Conservation (phyloP, 2,329 filamentous ascomycete genomes). For the Lachnellula suecica region DNA sequence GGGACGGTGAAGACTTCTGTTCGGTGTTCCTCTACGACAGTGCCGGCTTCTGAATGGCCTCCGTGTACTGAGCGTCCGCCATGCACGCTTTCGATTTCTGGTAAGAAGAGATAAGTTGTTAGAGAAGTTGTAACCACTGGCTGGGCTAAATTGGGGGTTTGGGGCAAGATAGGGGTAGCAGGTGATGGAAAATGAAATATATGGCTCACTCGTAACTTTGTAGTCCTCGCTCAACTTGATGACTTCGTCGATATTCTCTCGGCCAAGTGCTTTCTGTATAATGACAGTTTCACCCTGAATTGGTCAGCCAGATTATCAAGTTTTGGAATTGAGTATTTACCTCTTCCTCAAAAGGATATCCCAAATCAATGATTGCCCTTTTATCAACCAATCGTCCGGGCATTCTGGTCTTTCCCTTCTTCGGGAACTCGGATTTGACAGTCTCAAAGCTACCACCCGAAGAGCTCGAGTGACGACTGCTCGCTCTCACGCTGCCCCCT, state of each 20-base stretch:
- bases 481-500: constrained; percentile 35
- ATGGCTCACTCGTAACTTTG: constrained; percentile 50
- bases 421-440: constrained; percentile 65
- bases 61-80: too few species aligned
- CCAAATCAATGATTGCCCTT: constrained; percentile 77
- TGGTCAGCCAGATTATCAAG: constrained; percentile 32
- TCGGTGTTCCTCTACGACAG: constrained; percentile 48
- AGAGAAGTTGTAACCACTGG: constrained; percentile 16
- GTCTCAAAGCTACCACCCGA: constrained; percentile 47
- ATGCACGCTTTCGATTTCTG: constrained; percentile 30
- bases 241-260: constrained; percentile 88
- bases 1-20: constrained; percentile 40
- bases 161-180: constrained; percentile 6
- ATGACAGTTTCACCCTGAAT: constrained; percentile 74
- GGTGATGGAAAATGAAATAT: constrained; percentile 1
- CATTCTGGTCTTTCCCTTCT: constrained; percentile 88
- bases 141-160: constrained; percentile 12
- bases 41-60: constrained; percentile 46
- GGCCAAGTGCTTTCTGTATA: constrained; percentile 80
- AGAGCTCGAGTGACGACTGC: constrained; percentile 42
- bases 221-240: constrained; percentile 81
- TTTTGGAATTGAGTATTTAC: constrained; percentile 44
- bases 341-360: constrained; percentile 86
- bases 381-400: constrained; percentile 78
- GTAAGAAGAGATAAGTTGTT: constrained; percentile 24